phyloP scores from a whole-genome alignment of 352 stramenopile genomes.

The Thraustochytrium sp. region DNA sequence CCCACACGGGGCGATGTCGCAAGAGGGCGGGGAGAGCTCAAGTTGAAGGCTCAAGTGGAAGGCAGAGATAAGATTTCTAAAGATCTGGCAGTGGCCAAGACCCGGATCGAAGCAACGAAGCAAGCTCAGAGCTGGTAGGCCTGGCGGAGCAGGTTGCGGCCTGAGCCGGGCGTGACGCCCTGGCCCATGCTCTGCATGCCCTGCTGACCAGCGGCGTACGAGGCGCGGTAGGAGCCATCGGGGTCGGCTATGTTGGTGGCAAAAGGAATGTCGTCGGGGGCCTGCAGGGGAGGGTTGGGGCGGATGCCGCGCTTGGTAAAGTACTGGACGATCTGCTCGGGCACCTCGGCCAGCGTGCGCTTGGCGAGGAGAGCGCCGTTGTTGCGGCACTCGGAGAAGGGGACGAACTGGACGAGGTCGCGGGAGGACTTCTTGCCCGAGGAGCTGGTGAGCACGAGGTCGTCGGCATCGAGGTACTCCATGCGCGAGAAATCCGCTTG shows the following conservation, averaged over 20 bases:
- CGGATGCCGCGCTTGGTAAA: not conserved
- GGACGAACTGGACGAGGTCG: conserved; percentile 44
- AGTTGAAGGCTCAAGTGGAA: too few species aligned
- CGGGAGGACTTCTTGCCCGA: not conserved
- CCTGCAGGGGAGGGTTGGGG: not conserved
- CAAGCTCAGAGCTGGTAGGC: too few species aligned
- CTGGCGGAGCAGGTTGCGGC: too few species aligned
- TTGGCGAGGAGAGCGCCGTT: not conserved
- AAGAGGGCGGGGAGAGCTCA: too few species aligned
- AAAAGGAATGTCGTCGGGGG: not conserved
- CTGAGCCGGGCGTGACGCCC: too few species aligned
- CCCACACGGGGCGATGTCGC: too few species aligned
- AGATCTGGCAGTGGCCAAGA: too few species aligned
- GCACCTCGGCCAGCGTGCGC: conserved; percentile 24
- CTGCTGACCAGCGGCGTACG: not conserved
- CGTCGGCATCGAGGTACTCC: conserved; percentile 47
- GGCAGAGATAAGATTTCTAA: too few species aligned
- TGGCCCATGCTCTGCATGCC: too few species aligned
- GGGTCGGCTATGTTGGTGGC: not conserved
- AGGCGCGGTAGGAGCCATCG: not conserved
- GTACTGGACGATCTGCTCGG: conserved; percentile 31
- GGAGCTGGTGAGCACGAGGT: not conserved
- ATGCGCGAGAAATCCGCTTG: conserved; percentile 65
- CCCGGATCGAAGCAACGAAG: too few species aligned
- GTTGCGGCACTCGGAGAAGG: conserved; percentile 22